A percentile compares a stretch with the other conserved stretches of the same genome.
Conservation (phyloP, 495 filamentous ascomycete genomes). For the Amphirosellinia nigrospora region DNA sequence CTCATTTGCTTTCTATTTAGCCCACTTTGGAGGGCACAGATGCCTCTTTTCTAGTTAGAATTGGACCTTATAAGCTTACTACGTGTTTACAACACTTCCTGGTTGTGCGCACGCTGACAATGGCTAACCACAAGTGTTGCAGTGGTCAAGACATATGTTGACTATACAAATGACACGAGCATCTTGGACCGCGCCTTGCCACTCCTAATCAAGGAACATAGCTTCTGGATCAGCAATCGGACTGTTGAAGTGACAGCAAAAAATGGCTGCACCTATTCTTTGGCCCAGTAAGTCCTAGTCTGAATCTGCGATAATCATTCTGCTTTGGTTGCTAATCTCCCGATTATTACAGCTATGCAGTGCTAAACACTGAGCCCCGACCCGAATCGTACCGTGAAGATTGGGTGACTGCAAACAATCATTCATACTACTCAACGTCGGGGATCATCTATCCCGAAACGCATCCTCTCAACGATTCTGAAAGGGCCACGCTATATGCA, state of each 20-base stretch:
- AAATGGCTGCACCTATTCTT: constrained; percentile 43
- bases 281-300: constrained; percentile 45
- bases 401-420: constrained; percentile 53
- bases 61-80: not conserved
- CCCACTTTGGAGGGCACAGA: not conserved
- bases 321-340: not conserved
- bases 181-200: constrained; percentile 53
- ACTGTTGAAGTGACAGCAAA: constrained; percentile 42
- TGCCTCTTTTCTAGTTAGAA: not conserved
- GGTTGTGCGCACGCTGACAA: not conserved
- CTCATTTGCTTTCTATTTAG: not conserved
- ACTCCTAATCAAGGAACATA: constrained; percentile 54
- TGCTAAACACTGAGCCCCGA: constrained; percentile 56
- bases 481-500: constrained; percentile 49
- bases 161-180: constrained; percentile 57
- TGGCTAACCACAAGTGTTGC: not conserved
- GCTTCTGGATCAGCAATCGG: constrained; percentile 54
- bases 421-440: constrained; percentile 49
- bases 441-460: constrained; percentile 57
- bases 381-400: constrained; percentile 59
- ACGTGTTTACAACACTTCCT: not conserved
- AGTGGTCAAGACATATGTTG: constrained; percentile 54
- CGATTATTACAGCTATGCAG: constrained; percentile 44
- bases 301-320: not conserved
- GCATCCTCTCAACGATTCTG: constrained; percentile 44